Base-by-base conservation (phyloP, 345 rosid species). In the Streptanthus diversifolius region DNA sequence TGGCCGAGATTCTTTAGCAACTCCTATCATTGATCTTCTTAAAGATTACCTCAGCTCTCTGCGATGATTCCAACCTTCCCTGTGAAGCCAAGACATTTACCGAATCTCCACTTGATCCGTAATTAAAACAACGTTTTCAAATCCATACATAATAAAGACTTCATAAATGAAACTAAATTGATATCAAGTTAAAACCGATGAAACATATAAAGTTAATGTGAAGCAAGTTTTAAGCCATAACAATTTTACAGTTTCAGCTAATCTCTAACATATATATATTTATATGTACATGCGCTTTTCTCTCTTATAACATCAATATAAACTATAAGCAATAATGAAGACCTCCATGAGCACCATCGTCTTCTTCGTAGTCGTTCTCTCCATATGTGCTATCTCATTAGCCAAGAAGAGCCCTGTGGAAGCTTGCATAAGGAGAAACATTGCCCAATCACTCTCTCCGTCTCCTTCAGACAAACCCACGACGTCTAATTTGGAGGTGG, bases 1-100 rank as follows among this genome's bases (percentile, higher is more conserved):
- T 52, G 92, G 85, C 64, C 88, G 69, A 15, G 68, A 82, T 70
- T 75, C 92, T 56, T 81, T 57, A 51, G 79, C 83, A 14, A 80
- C 82, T 70, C 87, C 91, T n/a, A 56, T 91, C 39, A 14, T 89
- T 22, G 53, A 75, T 21, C 72, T 93, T 80, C 84, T 93, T 44
- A 85, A 80, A 80, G 98, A 90, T 64, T 86, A 72, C 71, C 87
- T 93, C 58, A 70, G 90, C 71, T 91, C 95, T 77, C 85, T 93
- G 55, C 89, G 80, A 79, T 77, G 63, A 77, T 70, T 70, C 62
- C 27, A 1, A 14, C n/a, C 43, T 7, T 8, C 29, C 32, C 8
- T 41, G 7, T 41, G 17, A 13, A 41, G 45, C 45, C 45, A 41
- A 41, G 18, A n/a, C 15, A 45, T 36, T 9, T 40, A 40, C 43